Evolutionary conservation across 164 flowering plant species (phyloP).

Genomic region (Sedum album): DNA sequence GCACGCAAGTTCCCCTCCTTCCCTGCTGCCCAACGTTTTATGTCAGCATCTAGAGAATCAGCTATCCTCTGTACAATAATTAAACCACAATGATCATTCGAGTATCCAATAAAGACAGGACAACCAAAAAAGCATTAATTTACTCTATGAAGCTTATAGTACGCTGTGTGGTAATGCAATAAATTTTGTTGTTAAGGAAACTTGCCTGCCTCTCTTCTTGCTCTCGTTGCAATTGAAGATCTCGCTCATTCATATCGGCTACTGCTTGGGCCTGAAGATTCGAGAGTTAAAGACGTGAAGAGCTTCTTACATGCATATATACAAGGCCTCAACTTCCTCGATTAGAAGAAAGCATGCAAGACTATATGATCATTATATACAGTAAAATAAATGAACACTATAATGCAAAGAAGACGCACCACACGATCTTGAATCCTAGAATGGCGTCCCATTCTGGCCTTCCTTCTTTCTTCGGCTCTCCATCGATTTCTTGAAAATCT

Average conservation of each 20-base stretch:
- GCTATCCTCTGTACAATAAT: slow-evolving; percentile 52
- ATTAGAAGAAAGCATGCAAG: background rate
- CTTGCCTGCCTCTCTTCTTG: slow-evolving; percentile 87
- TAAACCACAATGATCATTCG: background rate
- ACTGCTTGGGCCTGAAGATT: slow-evolving; percentile 64
- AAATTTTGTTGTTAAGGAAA: slow-evolving; percentile 6
- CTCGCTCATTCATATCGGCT: slow-evolving; percentile 83
- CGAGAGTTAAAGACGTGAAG: background rate
- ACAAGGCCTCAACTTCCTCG: background rate
- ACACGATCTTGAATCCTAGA: slow-evolving; percentile 53
- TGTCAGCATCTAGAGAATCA: slow-evolving; percentile 54
- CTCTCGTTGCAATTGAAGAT: slow-evolving; percentile 56
- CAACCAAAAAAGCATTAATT: background rate
- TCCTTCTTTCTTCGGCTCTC: slow-evolving; percentile 76
- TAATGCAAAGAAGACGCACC: slow-evolving; percentile 30
- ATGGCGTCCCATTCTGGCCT: slow-evolving; percentile 53
- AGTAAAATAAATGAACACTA: background rate
- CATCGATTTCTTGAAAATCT: slow-evolving; percentile 65
- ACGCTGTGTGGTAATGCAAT: background rate
- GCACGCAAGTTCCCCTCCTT: slow-evolving; percentile 94
- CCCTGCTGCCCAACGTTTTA: slow-evolving; percentile 92
- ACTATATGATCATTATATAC: background rate
- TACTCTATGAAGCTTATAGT: background rate
- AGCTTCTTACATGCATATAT: background rate
- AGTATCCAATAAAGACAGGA: background rate